Evolutionary conservation across 768 basidiomycete genomes (phyloP), one percentile per base, ranked within the genome.

Genomic region (Leccinum truebloodii): DNA sequence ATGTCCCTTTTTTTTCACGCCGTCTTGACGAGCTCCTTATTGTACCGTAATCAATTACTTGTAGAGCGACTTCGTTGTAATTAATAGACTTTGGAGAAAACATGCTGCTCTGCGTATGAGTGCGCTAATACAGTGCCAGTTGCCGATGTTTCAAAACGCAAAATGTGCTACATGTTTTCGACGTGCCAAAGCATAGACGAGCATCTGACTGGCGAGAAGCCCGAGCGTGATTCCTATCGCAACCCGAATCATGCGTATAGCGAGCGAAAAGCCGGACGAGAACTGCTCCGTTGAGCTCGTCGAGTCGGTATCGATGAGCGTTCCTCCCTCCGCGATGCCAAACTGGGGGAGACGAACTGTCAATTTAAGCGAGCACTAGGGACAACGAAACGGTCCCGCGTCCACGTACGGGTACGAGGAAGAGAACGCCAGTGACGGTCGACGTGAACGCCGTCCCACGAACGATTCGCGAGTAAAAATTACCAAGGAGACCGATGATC

Each of bases 351-450:
- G 41, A 69, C 20, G 20, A 51, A 66, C 64, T 61, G 64, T 73
- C 39, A 69, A 57, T 7, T 53, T 1, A 34, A 28, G 28, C 18
- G 34, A 28, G 8, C 1, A 55, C 30, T n/a, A 53, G 26, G 28
- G 6, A 30, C 32, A 55, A 41, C 34, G 28, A 20, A 55, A 41
- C 34, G 28, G 20, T 24, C 35, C 35, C 50, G 48, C 7, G 39
- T 54, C 46, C 52, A 77, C 90, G 72, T 71, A 94, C 93, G 52
- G 93, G 92, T 12, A 95, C 92, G 22, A 94, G 78, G 73, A 94
- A 94, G 52, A 94, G 75, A n/a, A 95, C 88, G n/a, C 90, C 90
- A 3, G 92, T 90, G n/a, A 94, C 89, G 90, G 94, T 95, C 12
- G 88, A 86, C 0, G 91, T 92, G 72, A 94, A 95, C 3, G 93